Evolutionary conservation across 2,329 filamentous ascomycete genomes (phyloP), one percentile per base, ranked within the genome.

Genomic region (Fusarium mexicanum): DNA sequence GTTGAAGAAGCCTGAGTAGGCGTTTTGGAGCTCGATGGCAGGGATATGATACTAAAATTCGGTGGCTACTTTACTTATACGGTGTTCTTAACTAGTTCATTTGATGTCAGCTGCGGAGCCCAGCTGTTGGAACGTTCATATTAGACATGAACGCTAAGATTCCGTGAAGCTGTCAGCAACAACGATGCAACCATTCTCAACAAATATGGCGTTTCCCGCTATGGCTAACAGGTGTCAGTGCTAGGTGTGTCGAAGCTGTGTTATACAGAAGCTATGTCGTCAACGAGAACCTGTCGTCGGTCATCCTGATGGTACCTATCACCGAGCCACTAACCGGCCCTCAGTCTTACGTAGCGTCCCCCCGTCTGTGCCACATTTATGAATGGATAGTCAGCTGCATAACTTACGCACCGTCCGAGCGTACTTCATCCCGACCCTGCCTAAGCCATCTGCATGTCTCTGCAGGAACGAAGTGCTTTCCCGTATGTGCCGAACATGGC

Each of bases 1-100:
- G 14, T 58, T 82, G 22, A 77, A 76, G 50, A 48, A 50, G 33
- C n/a, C 48, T 14, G 12, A 14, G 17, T 51, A 69, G 26, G 26
- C 6, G 4, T 4, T 26, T 14, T 50, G 24, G 6, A 22, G 11
- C 55, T n/a, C 6, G 12, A 5, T 13, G 29, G 17, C 12, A n/a
- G 6, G 22, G 9, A 3, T 11, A 9, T 11, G 9, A 20, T 18
- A 5, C 17, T n/a, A 8, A 37, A 48, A 11, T 12, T 22, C 4
- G 31, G 14, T 29, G 31, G 24, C 14, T 14, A 18, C 26, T 29
- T 16, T 26, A 6, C 11, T 26, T 13, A 6, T 11, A 4, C 1
- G 13, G 1, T 33, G 24, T 26, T 38, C 10, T 37, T 12, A 17
- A 17, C 18, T 26, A 17, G 4, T 26, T 26, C 8, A 4, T 26